Evolutionary conservation across 2,329 filamentous ascomycete genomes (phyloP), one percentile per base, ranked within the genome.

Genomic region (Lithohypha guttulata): DNA sequence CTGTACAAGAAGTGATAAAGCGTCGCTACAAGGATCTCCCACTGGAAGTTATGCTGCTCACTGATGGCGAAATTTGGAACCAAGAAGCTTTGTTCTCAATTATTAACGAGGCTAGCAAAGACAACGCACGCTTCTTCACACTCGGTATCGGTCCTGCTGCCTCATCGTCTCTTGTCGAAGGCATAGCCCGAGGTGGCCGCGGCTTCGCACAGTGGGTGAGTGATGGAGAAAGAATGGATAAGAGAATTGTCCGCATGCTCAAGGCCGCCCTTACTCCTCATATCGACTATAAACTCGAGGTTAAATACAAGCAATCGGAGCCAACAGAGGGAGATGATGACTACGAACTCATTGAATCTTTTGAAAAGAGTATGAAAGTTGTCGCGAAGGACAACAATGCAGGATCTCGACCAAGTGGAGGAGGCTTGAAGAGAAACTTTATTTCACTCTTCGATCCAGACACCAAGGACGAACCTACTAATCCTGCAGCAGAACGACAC

Each of bases 171-270:
- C 57, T 79, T 2, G 66, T 78, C 8, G 69, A 78, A 49, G 74
- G 74, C 1, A 62, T 78, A 41, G 73, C 74, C 13, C 63, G 66
- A 35, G 66, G 68, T 9, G 75, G 74, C 0, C 70, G 72, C 37
- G 75, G 75, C 1, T 74, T 79, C 43, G 57, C 71, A 0, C 80
- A 85, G 54, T 65, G 70, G 0, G 78, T 84, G 0, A 65, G 64
- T 1, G 59, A 73, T 5, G 61, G 70, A 1, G 81, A 85, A 54
- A 75, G 77, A 51, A 73, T 84, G 58, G 75, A 81, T 49, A 71
- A 62, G 46, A 81, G 81, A 53, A 69, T 84, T 1, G 68, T 85
- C 2, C 70, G 81, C 2, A 85, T 86, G 81, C 63, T 86, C 41
- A 83, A 81, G 53, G 80, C 73, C 0, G 75, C 79, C 0, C 57